Evolutionary conservation across 495 filamentous ascomycete genomes (phyloP), one percentile per base, ranked within the genome.

Genomic region (Aspergillus campestris): DNA sequence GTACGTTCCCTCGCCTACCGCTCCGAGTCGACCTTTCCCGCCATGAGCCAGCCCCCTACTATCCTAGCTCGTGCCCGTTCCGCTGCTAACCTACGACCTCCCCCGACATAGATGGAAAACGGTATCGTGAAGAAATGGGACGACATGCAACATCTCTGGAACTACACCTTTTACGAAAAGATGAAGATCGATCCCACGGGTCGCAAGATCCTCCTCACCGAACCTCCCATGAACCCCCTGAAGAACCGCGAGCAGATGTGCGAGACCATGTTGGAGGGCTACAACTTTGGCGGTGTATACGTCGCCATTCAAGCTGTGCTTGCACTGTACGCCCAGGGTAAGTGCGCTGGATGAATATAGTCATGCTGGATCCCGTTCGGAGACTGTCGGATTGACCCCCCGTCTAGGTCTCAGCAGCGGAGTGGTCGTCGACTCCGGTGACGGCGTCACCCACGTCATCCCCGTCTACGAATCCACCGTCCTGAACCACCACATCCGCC

Each of bases 121-220:
- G 92, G 92, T 57, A 95, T 99, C 52, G 86, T 99, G 44, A 97
- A 97, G 78, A 87, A 84, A 56, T 99, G 94, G 94, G 92, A 97
- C 56, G 94, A 99, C 67, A 96, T 97, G 91, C 84, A 94, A 70
- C 92, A 97, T 60, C 78, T 99, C 40, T 99, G 94, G 94, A 90
- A 99, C 71, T 97, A 90, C 67, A 97, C 92, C 34, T 97, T 98
- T 67, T 81, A 76, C 63, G 92, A 97, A 58, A 96, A 96, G 78
- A 83, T 99, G 80, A 80, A 87, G 62, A 76, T 99, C 59, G 84
- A 97, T 61, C 80, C 92, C 13, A 83, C 81, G 35, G 89, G 85
- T 49, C 85, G 89, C 63, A 99, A 99, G 74, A 97, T 99, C 69
- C 79, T 99, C 52, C 82, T 99, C 48, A 99, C 92, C 34, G 92